A percentile compares a stretch with the other conserved stretches of the same genome.
phyloP scores from a whole-genome alignment of 2,329 filamentous ascomycete genomes.

The Fusarium citri region DNA sequence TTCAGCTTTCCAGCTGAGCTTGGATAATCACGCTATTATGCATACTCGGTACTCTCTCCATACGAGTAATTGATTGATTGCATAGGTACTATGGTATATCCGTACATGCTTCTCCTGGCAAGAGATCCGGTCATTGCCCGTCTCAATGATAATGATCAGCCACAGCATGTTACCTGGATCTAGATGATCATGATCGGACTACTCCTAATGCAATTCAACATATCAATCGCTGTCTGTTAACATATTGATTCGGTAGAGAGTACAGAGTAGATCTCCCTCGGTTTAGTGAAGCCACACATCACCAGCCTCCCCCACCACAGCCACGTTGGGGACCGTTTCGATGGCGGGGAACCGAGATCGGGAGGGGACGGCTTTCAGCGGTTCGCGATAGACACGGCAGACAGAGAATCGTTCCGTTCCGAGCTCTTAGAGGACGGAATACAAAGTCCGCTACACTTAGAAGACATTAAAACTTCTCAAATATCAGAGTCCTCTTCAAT shows the following conservation, averaged over 20 bases:
- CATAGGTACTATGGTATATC: no score
- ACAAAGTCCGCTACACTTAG: constrained; percentile 16
- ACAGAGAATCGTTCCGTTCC: constrained; percentile 17
- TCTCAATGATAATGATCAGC: not conserved
- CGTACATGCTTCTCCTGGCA: not conserved
- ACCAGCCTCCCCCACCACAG: constrained; percentile 44
- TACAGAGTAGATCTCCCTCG: not conserved
- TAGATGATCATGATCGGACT: not conserved
- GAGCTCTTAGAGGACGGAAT: constrained; percentile 35
- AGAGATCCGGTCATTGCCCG: not conserved
- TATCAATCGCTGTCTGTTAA: not conserved
- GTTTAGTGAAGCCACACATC: constrained; percentile 25
- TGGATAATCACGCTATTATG: constrained; percentile 11
- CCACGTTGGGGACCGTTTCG: constrained; percentile 29
- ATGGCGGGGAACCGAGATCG: constrained; percentile 40
- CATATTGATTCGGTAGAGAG: not conserved
- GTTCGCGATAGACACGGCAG: constrained; percentile 23
- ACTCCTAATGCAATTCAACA: not conserved
- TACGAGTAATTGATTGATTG: not conserved
- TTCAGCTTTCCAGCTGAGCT: constrained; percentile 19
- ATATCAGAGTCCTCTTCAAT: constrained; percentile 1
- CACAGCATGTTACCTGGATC: not conserved
- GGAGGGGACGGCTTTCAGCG: constrained; percentile 46
- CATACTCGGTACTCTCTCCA: not conserved
- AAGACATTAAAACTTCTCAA: constrained; percentile 23